These are phyloP conservation scores for Apiospora rasikravindrae DNA, from an alignment of 2,329 filamentous ascomycete species.

Conservation along the genomic window DNA sequence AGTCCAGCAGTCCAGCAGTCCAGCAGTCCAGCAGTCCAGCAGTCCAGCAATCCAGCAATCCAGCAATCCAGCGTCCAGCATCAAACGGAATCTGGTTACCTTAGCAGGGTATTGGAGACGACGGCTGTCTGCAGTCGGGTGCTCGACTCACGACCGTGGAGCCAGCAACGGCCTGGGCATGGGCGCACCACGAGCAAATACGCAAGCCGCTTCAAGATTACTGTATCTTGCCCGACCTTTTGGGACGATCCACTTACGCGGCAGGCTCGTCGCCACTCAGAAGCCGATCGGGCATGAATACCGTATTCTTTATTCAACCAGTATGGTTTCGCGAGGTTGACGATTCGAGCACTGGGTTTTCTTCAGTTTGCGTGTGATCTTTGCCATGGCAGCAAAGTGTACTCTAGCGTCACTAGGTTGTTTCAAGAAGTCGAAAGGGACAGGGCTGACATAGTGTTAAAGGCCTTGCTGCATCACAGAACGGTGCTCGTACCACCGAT, in stretches of 20 bases:
- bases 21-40: too few species aligned
- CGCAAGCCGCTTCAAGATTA: not conserved
- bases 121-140: not conserved
- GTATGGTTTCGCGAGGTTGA: slow-evolving; percentile 42
- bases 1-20: too few species aligned
- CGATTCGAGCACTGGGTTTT: slow-evolving; percentile 37
- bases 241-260: too few species aligned
- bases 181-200: not conserved
- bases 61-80: too few species aligned
- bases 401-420: slow-evolving; percentile 58
- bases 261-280: too few species aligned
- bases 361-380: slow-evolving; percentile 51
- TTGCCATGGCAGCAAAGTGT: slow-evolving; percentile 57
- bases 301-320: slow-evolving; percentile 40
- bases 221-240: not conserved
- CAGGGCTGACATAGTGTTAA: slow-evolving; percentile 52
- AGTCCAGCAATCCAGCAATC: too few species aligned
- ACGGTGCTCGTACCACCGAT: slow-evolving; percentile 67
- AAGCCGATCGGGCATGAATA: too few species aligned
- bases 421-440: slow-evolving; percentile 58
- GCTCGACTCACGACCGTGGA: not conserved
- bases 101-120: not conserved
- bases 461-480: slow-evolving; percentile 66
- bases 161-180: not conserved
- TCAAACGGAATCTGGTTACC: not conserved